Percentiles rank a stretch among this genome's conserved stretches.
phyloP scores from a whole-genome alignment of 1,139 yeast species.

The Kluyveromyces sp. region DNA sequence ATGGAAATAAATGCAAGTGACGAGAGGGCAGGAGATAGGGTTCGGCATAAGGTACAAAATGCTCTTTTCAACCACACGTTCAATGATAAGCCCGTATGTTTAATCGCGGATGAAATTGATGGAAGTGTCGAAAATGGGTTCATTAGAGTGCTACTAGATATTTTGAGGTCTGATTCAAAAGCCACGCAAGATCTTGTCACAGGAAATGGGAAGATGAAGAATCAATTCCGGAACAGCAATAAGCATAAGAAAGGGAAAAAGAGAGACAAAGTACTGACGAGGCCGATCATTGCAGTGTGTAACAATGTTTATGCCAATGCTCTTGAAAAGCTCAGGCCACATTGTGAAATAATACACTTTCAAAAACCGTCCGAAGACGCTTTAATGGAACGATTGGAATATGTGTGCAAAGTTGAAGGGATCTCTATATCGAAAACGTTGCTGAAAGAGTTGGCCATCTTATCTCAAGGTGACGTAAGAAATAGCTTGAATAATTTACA shows the following conservation, averaged over 20 bases:
- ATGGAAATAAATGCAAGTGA: conserved; percentile 91
- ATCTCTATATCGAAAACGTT: conserved; percentile 34
- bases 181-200: conserved; percentile 36
- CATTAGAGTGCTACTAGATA: conserved; percentile 56
- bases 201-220: conserved; percentile 8
- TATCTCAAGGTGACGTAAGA: conserved; percentile 78
- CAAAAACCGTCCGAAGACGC: conserved; percentile 50
- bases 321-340: conserved; percentile 65
- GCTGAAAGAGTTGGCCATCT: conserved; percentile 53
- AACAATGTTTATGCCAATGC: conserved; percentile 74
- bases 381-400: conserved; percentile 41
- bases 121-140: conserved; percentile 84
- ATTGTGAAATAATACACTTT: conserved; percentile 65
- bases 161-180: conserved; percentile 52
- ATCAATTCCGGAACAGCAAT: conserved; percentile 19
- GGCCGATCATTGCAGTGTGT: conserved; percentile 92
- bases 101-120: conserved; percentile 85
- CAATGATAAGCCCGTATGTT: conserved; percentile 60
- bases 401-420: conserved; percentile 45
- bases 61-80: conserved; percentile 61
- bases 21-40: conserved; percentile 54
- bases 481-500: conserved; percentile 82
- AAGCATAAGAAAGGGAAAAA: conserved; percentile 28
- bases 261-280: conserved; percentile 41
- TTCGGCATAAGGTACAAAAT: conserved; percentile 57